Percentiles rank a stretch among this genome's conserved stretches.
Conservation (phyloP, 352 stramenopile species). For the Phytophthora fragariae region DNA sequence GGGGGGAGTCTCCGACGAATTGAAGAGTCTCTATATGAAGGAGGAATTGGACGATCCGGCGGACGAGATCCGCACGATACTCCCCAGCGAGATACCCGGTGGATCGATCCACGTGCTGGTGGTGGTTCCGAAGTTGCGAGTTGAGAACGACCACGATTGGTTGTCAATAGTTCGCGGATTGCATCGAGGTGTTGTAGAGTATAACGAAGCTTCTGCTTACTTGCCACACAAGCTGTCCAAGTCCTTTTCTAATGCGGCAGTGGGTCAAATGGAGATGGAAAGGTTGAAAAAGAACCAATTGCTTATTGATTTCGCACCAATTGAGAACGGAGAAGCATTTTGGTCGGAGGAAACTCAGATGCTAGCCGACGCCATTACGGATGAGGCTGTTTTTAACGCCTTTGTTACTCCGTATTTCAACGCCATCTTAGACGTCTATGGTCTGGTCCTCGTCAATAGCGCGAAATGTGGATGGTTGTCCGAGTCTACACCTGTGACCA, state of each 20-base stretch:
- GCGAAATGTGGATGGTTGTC: not conserved
- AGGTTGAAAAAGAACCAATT: not conserved
- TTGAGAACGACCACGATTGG: too few relatives aligned
- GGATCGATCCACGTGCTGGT: not conserved
- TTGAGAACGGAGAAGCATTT: not conserved
- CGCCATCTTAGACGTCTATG: not conserved
- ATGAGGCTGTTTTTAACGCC: not conserved
- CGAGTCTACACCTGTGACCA: not conserved
- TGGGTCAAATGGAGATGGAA: not conserved
- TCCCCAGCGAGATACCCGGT: not conserved
- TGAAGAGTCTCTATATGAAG: slow-evolving; percentile 2
- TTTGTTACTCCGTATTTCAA: not conserved
- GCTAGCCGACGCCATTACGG: not conserved
- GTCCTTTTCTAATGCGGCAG: not conserved
- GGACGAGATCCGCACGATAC: not conserved
- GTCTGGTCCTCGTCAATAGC: not conserved
- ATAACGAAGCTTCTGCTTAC: not conserved
- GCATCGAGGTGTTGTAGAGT: too few relatives aligned
- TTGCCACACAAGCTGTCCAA: not conserved
- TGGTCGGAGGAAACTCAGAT: not conserved
- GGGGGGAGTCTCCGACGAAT: not conserved
- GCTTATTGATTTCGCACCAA: not conserved
- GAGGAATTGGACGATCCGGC: not conserved
- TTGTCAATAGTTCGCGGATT: too few relatives aligned
- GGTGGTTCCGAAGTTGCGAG: not conserved